phyloP scores from a whole-genome alignment of 2,329 filamentous ascomycete genomes.

The Calonectria pseudoturangicola region DNA sequence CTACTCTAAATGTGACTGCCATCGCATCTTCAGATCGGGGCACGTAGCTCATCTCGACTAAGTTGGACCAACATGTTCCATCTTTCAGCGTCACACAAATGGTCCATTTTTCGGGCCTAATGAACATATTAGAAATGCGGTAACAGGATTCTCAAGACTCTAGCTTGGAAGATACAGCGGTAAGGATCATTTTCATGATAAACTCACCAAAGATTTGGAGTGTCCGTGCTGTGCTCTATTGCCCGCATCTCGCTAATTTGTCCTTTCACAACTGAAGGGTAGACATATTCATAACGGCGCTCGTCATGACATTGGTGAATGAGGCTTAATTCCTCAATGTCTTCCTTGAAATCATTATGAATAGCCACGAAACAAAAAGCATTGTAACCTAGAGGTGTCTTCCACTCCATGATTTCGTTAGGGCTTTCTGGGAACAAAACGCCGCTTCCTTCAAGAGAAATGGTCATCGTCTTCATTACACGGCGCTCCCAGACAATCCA shows the following conservation, averaged over 20 bases:
- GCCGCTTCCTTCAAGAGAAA: background rate
- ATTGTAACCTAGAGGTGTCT: background rate
- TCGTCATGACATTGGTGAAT: constrained; percentile 1
- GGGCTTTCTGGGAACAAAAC: background rate
- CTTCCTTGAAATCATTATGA: background rate
- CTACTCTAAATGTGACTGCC: background rate
- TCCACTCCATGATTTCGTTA: background rate
- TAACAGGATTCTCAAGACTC: too few species aligned
- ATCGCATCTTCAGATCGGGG: background rate
- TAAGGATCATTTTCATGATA: background rate
- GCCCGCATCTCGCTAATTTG: background rate
- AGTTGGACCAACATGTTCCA: background rate
- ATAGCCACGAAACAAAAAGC: background rate
- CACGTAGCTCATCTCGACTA: background rate
- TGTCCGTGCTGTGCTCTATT: background rate
- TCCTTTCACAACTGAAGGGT: background rate
- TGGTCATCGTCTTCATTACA: background rate
- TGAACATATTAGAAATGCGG: background rate
- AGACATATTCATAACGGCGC: background rate
- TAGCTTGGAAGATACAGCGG: background rate
- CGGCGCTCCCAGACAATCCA: constrained; percentile 6
- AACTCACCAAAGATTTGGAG: background rate
- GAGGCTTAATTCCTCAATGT: background rate
- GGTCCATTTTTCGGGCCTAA: background rate
- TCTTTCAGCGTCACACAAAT: background rate